phyloP scores from a whole-genome alignment of 2,329 filamentous ascomycete genomes.

The Chaetomium strumarium region DNA sequence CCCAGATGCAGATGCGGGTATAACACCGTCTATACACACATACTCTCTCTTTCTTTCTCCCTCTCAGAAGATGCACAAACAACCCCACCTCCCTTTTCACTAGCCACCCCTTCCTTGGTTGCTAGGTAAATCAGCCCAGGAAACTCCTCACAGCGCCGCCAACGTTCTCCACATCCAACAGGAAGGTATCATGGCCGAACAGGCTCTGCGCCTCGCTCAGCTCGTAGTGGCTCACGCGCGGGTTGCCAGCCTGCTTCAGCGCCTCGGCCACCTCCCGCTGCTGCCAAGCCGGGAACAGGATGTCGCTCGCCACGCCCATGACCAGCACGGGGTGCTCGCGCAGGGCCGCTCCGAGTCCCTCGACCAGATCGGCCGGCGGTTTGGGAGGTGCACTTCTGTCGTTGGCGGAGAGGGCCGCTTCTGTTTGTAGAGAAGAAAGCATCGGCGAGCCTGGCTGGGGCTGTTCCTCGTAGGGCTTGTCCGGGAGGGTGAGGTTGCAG shows the following conservation, averaged over 20 bases:
- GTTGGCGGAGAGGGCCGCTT: background rate
- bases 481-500: conserved; percentile 79
- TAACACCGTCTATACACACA: background rate
- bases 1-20: background rate
- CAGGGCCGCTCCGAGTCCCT: conserved; percentile 64
- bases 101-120: too few species aligned
- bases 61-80: background rate
- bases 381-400: conserved; percentile 6
- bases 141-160: conserved; percentile 79
- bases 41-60: background rate
- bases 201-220: conserved; percentile 88
- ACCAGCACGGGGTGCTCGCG: conserved; percentile 77
- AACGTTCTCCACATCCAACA: conserved; percentile 87
- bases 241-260: conserved; percentile 69
- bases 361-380: conserved; percentile 74
- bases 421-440: conserved; percentile 22
- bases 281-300: conserved; percentile 96
- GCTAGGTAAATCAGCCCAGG: conserved; percentile 47
- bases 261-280: conserved; percentile 90
- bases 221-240: conserved; percentile 79
- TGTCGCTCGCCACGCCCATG: conserved; percentile 91
- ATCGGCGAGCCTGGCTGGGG: conserved; percentile 49
- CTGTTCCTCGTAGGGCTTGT: conserved; percentile 81
- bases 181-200: conserved; percentile 95
- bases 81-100: too few species aligned